Conservation (phyloP, 2,329 filamentous ascomycete species). For the Fusarium cicatricum region DNA sequence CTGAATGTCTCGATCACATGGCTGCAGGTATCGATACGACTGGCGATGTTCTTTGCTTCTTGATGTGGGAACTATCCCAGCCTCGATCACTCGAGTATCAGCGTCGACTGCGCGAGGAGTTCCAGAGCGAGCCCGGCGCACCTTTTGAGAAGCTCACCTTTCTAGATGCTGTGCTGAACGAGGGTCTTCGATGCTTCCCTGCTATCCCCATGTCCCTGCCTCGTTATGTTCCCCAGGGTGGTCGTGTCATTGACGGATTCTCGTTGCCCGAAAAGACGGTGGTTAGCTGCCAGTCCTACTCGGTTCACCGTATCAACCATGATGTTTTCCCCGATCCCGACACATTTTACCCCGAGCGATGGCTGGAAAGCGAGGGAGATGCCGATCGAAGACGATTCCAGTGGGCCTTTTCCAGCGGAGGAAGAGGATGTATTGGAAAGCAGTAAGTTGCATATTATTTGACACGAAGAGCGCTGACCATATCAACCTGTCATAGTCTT, state of each 20-base stretch:
- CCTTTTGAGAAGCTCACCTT: slow-evolving; percentile 62
- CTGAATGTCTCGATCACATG: slow-evolving; percentile 77
- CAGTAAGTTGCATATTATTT: slow-evolving; percentile 60
- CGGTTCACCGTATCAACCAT: slow-evolving; percentile 64
- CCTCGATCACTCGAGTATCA: slow-evolving; percentile 62
- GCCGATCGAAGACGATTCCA: slow-evolving; percentile 70
- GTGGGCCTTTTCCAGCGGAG: slow-evolving; percentile 73
- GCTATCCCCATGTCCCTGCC: slow-evolving; percentile 74
- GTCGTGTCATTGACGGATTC: slow-evolving; percentile 63
- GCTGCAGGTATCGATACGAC: slow-evolving; percentile 77
- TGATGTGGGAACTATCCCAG: slow-evolving; percentile 76
- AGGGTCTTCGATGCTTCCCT: slow-evolving; percentile 69
- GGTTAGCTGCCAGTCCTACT: slow-evolving; percentile 69
- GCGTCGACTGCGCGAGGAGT: slow-evolving; percentile 60
- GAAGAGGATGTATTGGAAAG: slow-evolving; percentile 71
- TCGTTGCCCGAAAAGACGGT: slow-evolving; percentile 62
- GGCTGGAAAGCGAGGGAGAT: slow-evolving; percentile 79
- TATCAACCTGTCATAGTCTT: slow-evolving; percentile 49
- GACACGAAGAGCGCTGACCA: not conserved
- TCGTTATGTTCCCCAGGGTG: slow-evolving; percentile 62
- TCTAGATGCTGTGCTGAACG: slow-evolving; percentile 69
- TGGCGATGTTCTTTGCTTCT: slow-evolving; percentile 72
- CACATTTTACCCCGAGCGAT: slow-evolving; percentile 80
- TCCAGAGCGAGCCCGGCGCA: slow-evolving; percentile 51
- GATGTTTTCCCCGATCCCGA: slow-evolving; percentile 83